Evolutionary conservation across 2,329 filamentous ascomycete species (phyloP).

Genomic region (Neoarthrinium moseri): DNA sequence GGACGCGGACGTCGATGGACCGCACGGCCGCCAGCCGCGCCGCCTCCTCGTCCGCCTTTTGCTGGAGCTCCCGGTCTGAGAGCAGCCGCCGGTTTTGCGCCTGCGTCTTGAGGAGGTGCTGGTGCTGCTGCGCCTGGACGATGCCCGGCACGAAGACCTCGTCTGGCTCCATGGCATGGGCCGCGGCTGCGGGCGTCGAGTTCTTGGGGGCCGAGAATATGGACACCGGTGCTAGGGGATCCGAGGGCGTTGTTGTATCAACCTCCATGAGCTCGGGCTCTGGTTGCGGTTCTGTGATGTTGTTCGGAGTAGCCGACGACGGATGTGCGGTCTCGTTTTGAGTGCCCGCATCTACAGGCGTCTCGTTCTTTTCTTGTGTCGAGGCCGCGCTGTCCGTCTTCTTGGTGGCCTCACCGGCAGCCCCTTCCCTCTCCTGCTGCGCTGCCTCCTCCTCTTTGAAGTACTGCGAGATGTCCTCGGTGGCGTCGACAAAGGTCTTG

Average conservation of each 20-base stretch:
- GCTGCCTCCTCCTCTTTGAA: constrained; percentile 55
- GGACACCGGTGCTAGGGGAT: constrained; percentile 48
- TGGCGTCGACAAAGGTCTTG: constrained; percentile 79
- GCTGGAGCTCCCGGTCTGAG: constrained; percentile 79
- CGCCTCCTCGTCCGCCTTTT: constrained; percentile 63
- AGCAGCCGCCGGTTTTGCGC: constrained; percentile 74
- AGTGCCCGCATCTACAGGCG: not conserved
- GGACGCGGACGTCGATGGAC: constrained; percentile 72
- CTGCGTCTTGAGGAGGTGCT: constrained; percentile 60
- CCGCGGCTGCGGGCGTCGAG: constrained; percentile 74
- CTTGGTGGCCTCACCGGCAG: constrained; percentile 9
- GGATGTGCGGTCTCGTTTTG: constrained; percentile 4
- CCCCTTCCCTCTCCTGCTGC: constrained; percentile 14
- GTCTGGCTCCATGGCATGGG: constrained; percentile 65
- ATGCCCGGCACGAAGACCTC: constrained; percentile 75
- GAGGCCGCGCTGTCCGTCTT: constrained; percentile 12
- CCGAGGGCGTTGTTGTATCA: constrained; percentile 25
- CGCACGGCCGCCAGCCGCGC: constrained; percentile 65
- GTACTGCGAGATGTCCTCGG: constrained; percentile 75
- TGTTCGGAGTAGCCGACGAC: not conserved
- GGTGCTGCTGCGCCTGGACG: constrained; percentile 73
- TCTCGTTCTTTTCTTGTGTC: not conserved
- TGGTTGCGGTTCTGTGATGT: not conserved
- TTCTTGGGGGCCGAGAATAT: constrained; percentile 77
- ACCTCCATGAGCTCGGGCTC: constrained; percentile 26